Evolutionary conservation across 129 eudicot species (phyloP).

Genomic region (Gnaphalium uliginosum): DNA sequence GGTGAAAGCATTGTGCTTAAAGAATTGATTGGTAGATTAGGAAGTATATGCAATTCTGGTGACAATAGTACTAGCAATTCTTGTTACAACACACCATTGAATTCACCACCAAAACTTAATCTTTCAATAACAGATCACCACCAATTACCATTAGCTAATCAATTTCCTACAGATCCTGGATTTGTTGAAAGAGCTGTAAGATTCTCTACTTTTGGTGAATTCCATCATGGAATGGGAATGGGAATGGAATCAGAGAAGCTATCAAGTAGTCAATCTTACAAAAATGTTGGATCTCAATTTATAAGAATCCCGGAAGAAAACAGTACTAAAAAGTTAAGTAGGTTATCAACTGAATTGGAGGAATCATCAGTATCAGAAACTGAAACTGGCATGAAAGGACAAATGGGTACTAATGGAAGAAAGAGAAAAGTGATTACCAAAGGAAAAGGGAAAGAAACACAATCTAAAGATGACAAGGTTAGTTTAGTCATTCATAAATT

Average conservation of each 20-base stretch:
- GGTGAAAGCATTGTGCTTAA: conserved; percentile 52
- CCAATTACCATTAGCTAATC: conserved; percentile 26
- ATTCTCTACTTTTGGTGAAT: conserved; percentile 56
- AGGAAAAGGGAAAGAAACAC: conserved; percentile 60
- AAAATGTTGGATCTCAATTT: conserved; percentile 27
- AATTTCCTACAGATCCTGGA: conserved; percentile 59
- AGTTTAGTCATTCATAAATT: conserved; percentile 37
- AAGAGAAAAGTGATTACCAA: conserved; percentile 62
- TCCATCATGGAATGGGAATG: conserved; percentile 19
- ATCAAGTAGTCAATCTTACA: conserved; percentile 45
- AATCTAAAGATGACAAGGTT: conserved; percentile 56
- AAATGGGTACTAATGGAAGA: conserved; percentile 43
- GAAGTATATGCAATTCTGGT: conserved; percentile 67
- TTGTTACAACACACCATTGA: conserved; percentile 73
- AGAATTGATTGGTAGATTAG: conserved; percentile 80
- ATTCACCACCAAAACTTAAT: conserved; percentile 75
- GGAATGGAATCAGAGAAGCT: conserved; percentile 46
- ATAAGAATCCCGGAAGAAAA: conserved; percentile 40
- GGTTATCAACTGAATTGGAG: conserved; percentile 55
- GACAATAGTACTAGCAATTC: conserved; percentile 53
- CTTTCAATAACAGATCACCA: conserved; percentile 46
- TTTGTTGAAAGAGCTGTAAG: conserved; percentile 80
- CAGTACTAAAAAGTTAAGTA: conserved; percentile 28
- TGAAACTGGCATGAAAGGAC: conserved; percentile 39
- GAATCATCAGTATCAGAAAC: conserved; percentile 67